These are phyloP conservation scores for Aspergillus diversus DNA, from an alignment of 495 filamentous ascomycete genomes.

Conservation along the genomic window DNA sequence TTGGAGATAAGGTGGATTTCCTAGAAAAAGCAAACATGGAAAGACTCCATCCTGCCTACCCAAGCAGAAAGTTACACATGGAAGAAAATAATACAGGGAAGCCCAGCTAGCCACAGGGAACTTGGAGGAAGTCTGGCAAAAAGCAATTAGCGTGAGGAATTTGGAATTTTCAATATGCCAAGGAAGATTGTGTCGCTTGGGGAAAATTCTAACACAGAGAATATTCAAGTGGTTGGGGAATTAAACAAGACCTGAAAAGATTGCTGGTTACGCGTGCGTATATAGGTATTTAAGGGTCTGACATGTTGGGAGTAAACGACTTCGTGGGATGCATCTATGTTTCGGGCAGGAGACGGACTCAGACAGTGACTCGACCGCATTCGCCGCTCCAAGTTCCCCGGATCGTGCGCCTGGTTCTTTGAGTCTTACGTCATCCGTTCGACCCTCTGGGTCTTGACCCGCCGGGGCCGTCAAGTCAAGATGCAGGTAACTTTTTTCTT, in stretches of 20 bases:
- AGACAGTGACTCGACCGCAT: constrained; percentile 24
- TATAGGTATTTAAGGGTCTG: background rate
- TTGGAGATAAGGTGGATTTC: background rate
- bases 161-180: background rate
- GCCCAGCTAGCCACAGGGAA: background rate
- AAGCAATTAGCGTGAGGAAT: background rate
- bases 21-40: background rate
- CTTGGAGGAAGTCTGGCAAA: background rate
- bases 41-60: too few species aligned
- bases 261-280: background rate
- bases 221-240: too few species aligned
- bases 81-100: background rate
- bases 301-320: background rate
- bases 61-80: too few species aligned
- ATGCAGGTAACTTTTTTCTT: background rate
- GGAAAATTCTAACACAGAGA: too few species aligned
- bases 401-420: constrained; percentile 27
- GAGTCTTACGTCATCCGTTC: constrained; percentile 50
- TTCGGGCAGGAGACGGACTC: constrained; percentile 11
- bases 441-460: constrained; percentile 9
- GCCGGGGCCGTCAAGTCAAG: constrained; percentile 12
- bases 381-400: constrained; percentile 36
- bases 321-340: background rate
- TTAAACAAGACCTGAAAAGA: too few species aligned
- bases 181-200: background rate